phyloP scores from a whole-genome alignment of 106 monocot species.

The Dendrobium huoshanense region DNA sequence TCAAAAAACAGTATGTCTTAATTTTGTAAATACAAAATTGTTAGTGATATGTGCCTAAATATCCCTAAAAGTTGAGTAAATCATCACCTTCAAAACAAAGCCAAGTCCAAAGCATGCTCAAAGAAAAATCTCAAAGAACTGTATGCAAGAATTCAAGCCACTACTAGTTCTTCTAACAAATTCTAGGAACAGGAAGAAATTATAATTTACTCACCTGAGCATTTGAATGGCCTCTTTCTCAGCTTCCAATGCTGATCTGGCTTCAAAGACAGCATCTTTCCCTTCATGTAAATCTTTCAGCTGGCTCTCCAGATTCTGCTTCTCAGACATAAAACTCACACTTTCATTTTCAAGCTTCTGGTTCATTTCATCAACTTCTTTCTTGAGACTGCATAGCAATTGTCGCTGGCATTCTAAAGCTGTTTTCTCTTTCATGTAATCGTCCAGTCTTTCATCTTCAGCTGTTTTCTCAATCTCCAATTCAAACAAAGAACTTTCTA shows the following conservation, averaged over 20 bases:
- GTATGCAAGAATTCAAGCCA: no score
- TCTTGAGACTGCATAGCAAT: slow-evolving; percentile 33
- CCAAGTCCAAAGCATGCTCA: no score
- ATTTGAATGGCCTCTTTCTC: slow-evolving; percentile 80
- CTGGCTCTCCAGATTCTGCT: slow-evolving; percentile 30
- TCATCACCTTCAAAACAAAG: no score
- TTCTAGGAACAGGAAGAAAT: neutral
- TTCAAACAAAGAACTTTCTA: slow-evolving; percentile 29
- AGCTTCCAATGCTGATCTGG: slow-evolving; percentile 69
- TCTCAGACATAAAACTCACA: slow-evolving; percentile 28
- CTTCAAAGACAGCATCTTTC: slow-evolving; percentile 51
- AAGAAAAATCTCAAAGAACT: no score
- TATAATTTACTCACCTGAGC: slow-evolving; percentile 50
- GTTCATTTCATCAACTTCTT: slow-evolving; percentile 64
- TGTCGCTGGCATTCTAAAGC: slow-evolving; percentile 58
- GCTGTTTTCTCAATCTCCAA: slow-evolving; percentile 43
- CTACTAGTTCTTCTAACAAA: no score
- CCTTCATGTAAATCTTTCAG: slow-evolving; percentile 22
- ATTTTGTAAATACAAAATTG: no score
- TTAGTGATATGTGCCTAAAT: no score
- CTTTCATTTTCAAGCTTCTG: slow-evolving; percentile 42
- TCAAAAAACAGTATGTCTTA: no score
- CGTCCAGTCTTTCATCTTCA: slow-evolving; percentile 22
- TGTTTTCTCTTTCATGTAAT: slow-evolving; percentile 54
- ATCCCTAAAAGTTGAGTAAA: no score